Percentiles rank a stretch among this genome's conserved stretches.
Conservation (phyloP, 2,329 filamentous ascomycete species). For the Diaporthe ampelina region DNA sequence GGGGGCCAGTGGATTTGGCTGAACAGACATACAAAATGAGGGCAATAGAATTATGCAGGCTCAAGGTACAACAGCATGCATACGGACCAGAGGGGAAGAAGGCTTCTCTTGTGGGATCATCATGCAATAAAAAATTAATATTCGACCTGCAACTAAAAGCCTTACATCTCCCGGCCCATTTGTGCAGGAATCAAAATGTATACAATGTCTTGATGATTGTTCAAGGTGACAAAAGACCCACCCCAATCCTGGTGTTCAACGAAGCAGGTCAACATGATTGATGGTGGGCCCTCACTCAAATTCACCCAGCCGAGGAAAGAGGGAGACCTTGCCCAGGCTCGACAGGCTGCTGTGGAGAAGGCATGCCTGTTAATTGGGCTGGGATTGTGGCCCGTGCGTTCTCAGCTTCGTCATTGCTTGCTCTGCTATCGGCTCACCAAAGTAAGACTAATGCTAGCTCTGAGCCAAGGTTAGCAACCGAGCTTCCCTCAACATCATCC, state of each 20-base stretch:
- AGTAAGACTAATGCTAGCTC: conserved; percentile 18
- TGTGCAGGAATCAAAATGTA: not conserved
- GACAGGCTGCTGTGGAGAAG: not conserved
- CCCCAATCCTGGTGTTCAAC: not conserved
- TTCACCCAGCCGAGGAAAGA: not conserved
- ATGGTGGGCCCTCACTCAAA: not conserved
- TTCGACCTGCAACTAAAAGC: conserved; percentile 5
- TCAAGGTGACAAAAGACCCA: not conserved
- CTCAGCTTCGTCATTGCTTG: conserved; percentile 34
- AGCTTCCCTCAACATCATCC: conserved; percentile 31
- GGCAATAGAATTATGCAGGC: conserved; percentile 19
- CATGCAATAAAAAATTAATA: conserved; percentile 9
- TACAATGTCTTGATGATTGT: not conserved
- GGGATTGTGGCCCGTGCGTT: conserved; percentile 8
- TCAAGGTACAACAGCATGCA: not conserved
- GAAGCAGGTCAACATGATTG: not conserved
- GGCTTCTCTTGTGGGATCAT: not conserved
- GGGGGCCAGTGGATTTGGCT: conserved; percentile 9
- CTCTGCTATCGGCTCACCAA: conserved; percentile 6
- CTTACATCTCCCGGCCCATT: not conserved
- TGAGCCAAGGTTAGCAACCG: conserved; percentile 15
- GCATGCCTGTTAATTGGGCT: not conserved
- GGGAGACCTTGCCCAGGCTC: not conserved
- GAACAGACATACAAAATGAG: conserved; percentile 1
- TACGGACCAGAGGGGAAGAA: not conserved